A percentile compares a stretch with the other conserved stretches of the same genome.
Conservation (phyloP, 164 flowering plant genomes). For the Sedum album region DNA sequence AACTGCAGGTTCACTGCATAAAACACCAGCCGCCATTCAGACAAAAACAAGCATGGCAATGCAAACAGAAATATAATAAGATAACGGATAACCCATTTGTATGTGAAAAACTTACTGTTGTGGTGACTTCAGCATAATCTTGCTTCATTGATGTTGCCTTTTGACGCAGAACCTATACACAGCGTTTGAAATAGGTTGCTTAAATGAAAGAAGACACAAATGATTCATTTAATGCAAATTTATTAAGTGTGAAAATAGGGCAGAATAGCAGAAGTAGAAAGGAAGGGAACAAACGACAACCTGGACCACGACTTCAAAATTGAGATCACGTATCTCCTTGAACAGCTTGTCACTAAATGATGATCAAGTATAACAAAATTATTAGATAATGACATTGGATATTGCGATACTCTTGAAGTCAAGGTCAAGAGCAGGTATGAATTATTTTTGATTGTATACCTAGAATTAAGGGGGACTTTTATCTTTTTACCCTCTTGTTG, state of each 20-base stretch:
- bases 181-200: background rate
- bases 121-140: slow-evolving; percentile 82
- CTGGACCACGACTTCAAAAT: slow-evolving; percentile 98
- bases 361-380: background rate
- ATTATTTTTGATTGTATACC: slow-evolving; percentile 26
- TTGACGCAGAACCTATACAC: slow-evolving; percentile 86
- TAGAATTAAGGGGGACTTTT: slow-evolving; percentile 94
- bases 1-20: background rate
- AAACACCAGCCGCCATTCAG: background rate
- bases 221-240: background rate
- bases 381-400: background rate
- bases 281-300: slow-evolving; percentile 28
- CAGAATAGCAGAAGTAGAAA: slow-evolving; percentile 13
- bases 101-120: slow-evolving; percentile 42
- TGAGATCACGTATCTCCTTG: slow-evolving; percentile 92
- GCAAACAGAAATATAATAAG: background rate
- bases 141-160: slow-evolving; percentile 99
- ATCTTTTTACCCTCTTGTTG: slow-evolving; percentile 87
- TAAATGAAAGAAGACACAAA: background rate
- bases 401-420: background rate
- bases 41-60: background rate
- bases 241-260: background rate
- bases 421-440: background rate
- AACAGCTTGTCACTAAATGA: slow-evolving; percentile 81
- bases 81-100: background rate